phyloP scores from a whole-genome alignment of 257 asterid species.

The Thymus quinquecostatus region DNA sequence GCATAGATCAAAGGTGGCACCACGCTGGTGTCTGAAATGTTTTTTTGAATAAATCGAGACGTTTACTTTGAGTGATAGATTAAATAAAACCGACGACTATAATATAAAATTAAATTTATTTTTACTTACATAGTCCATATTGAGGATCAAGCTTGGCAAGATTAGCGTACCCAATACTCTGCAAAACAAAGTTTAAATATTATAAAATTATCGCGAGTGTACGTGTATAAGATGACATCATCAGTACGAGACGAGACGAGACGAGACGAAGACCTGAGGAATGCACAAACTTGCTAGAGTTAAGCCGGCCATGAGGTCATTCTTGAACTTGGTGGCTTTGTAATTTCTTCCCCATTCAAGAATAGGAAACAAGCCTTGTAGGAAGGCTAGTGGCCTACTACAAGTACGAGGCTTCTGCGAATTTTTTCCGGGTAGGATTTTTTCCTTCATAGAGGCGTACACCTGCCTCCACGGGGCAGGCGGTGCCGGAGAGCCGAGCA shows the following conservation, averaged over 20 bases:
- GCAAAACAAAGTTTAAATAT: conserved; percentile 1
- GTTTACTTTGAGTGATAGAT: background rate
- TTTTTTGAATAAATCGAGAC: background rate
- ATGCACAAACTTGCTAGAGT: conserved; percentile 90
- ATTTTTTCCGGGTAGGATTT: conserved; percentile 32
- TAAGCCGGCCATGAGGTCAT: conserved; percentile 79
- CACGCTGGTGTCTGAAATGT: conserved; percentile 50
- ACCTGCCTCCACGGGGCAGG: conserved; percentile 57
- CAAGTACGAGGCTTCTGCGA: conserved; percentile 31
- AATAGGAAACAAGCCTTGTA: conserved; percentile 68
- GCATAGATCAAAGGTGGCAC: conserved; percentile 63
- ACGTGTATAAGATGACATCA: conserved; percentile 5
- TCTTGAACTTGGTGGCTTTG: conserved; percentile 65
- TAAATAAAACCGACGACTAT: background rate
- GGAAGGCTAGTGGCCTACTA: conserved; percentile 31
- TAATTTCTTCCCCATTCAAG: conserved; percentile 74
- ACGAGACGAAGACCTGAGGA: conserved; percentile 59
- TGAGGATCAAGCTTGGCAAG: conserved; percentile 88
- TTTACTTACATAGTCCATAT: conserved; percentile 77
- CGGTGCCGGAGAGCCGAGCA: conserved; percentile 67
- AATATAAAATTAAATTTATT: too few relatives aligned
- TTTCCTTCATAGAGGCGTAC: conserved; percentile 38
- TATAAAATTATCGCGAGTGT: background rate
- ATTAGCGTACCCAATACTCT: conserved; percentile 92
- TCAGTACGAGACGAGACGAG: background rate